Evolutionary conservation across 176 grass and related monocot genomes (phyloP).

Genomic region (Zoysia pacifica): DNA sequence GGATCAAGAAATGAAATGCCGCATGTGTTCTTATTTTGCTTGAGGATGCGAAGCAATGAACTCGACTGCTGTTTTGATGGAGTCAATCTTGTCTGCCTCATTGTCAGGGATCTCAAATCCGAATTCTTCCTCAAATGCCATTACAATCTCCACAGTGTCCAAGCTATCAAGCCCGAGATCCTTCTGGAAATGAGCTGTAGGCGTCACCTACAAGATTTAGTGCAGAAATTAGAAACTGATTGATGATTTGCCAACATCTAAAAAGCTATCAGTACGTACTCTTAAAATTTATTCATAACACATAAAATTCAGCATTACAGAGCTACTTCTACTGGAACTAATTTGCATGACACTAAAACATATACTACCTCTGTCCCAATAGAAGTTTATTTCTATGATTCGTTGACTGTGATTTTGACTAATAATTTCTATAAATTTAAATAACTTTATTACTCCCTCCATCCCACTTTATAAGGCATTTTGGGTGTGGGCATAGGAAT

Average conservation of each 20-base stretch:
- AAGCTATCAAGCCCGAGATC: constrained; percentile 83
- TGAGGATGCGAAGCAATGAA: constrained; percentile 78
- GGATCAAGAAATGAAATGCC: neutral
- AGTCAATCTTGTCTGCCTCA: constrained; percentile 88
- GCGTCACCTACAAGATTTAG: constrained; percentile 53
- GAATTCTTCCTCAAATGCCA: constrained; percentile 89
- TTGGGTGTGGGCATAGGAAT: no score
- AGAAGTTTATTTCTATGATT: no score
- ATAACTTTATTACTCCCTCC: no score
- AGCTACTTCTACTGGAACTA: neutral
- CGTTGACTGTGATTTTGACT: no score
- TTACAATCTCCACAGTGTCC: constrained; percentile 75
- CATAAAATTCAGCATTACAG: neutral
- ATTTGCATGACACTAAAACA: neutral
- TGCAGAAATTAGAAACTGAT: neutral
- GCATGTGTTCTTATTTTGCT: constrained; percentile 56
- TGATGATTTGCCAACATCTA: neutral
- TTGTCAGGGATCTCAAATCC: constrained; percentile 81
- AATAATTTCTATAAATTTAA: no score
- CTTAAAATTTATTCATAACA: neutral
- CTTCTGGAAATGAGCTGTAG: constrained; percentile 77
- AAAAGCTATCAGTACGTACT: neutral
- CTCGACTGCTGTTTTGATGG: constrained; percentile 60
- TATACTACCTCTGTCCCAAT: neutral
- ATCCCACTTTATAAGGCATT: no score